Percentiles rank a stretch among this genome's conserved stretches.
Evolutionary conservation across 2,329 filamentous ascomycete species (phyloP).

Genomic region (Dryadomyces quercivorus): DNA sequence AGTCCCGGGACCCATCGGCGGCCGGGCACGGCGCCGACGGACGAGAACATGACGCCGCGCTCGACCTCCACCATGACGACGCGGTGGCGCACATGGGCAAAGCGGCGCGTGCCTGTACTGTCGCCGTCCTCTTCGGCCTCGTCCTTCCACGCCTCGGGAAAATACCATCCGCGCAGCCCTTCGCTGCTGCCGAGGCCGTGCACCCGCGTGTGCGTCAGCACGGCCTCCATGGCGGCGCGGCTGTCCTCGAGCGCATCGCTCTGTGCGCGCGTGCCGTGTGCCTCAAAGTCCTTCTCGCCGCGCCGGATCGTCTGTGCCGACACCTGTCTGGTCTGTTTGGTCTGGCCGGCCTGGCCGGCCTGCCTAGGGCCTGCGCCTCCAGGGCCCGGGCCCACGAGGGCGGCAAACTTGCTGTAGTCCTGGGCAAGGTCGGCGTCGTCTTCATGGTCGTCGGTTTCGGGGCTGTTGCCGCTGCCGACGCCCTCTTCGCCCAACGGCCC

Average conservation of each 20-base stretch:
- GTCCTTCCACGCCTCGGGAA: conserved; percentile 45
- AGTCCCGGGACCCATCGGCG: conserved; percentile 27
- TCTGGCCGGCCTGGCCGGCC: too few relatives aligned
- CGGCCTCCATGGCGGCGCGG: conserved; percentile 78
- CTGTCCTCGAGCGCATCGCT: conserved; percentile 67
- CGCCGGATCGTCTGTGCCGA: conserved; percentile 64
- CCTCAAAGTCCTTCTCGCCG: conserved; percentile 95
- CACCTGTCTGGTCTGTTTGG: conserved; percentile 22
- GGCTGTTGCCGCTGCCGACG: too few relatives aligned
- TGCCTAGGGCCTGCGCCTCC: background rate
- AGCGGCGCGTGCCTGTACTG: conserved; percentile 5
- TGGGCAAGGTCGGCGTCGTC: conserved; percentile 45
- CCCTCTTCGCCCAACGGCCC: background rate
- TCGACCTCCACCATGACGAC: conserved; percentile 59
- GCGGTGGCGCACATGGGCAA: conserved; percentile 27
- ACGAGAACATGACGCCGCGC: conserved; percentile 53
- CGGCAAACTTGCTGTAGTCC: conserved; percentile 66
- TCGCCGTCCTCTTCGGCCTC: conserved; percentile 13
- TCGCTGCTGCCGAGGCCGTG: conserved; percentile 33
- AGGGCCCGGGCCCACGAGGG: conserved; percentile 19
- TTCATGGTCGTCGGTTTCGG: background rate
- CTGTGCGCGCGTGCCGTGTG: conserved; percentile 77
- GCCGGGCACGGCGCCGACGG: conserved; percentile 50
- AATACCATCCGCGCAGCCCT: conserved; percentile 55
- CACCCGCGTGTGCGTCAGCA: conserved; percentile 63